phyloP scores from a whole-genome alignment of 495 filamentous ascomycete genomes.

The Thermochaetoides thermophila region DNA sequence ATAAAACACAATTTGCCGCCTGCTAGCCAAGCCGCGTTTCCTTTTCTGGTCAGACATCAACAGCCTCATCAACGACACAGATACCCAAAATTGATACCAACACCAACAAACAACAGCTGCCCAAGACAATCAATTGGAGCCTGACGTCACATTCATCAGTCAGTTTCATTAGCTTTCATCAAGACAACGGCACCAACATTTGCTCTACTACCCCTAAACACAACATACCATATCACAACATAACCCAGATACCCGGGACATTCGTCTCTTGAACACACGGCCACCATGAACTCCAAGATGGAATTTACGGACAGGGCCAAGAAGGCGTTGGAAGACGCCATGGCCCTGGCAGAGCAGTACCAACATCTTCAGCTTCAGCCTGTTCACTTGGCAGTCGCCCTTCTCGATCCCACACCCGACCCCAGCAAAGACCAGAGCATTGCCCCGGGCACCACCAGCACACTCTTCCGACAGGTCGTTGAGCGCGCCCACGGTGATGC shows the following conservation, averaged over 20 bases:
- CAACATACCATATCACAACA: constrained; percentile 5
- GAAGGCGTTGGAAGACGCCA: constrained; percentile 74
- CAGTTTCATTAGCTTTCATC: constrained; percentile 2
- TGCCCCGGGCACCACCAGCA: constrained; percentile 44
- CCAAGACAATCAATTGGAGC: no score
- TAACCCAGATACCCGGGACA: constrained; percentile 9
- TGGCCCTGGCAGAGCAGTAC: constrained; percentile 69
- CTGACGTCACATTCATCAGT: no score
- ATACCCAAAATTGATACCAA: neutral
- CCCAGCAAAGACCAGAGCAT: constrained; percentile 56
- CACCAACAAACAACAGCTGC: no score
- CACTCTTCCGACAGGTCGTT: constrained; percentile 84
- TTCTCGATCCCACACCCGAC: constrained; percentile 72
- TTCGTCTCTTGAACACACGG: constrained; percentile 8
- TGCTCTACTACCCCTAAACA: constrained; percentile 1
- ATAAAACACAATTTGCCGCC: no score
- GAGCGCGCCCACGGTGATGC: constrained; percentile 88
- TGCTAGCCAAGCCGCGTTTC: no score
- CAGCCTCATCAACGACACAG: constrained; percentile 1
- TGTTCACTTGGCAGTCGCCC: constrained; percentile 72
- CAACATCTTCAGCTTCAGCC: constrained; percentile 80
- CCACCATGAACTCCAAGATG: constrained; percentile 42
- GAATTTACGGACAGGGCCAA: constrained; percentile 87
- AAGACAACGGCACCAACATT: neutral
- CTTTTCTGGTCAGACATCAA: no score